These are phyloP conservation scores for Mycena olivaceomarginata DNA, from an alignment of 768 basidiomycete species.

Conservation along the genomic window DNA sequence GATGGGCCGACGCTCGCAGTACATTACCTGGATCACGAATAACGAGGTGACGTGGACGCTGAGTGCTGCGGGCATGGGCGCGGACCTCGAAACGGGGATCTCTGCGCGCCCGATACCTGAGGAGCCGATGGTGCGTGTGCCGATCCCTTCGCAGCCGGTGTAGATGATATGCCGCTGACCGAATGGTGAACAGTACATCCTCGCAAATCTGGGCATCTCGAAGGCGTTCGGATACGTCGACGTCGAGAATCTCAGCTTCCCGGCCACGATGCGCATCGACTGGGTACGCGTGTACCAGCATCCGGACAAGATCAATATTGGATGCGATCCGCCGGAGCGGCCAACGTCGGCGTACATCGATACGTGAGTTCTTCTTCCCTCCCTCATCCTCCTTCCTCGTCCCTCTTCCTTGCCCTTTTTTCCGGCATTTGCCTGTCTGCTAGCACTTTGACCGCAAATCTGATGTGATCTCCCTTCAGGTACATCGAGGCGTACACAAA, in stretches of 20 bases:
- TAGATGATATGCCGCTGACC: constrained; percentile 47
- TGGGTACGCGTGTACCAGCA: constrained; percentile 88
- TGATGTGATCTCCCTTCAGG: constrained; percentile 52
- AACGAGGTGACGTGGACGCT: constrained; percentile 75
- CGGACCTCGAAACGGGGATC: constrained; percentile 73
- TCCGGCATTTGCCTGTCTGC: too few relatives aligned
- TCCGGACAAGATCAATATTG: constrained; percentile 68
- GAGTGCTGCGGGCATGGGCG: constrained; percentile 66
- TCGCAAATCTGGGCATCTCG: constrained; percentile 84
- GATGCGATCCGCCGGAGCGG: constrained; percentile 82
- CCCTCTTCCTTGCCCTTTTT: too few relatives aligned
- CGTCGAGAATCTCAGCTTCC: constrained; percentile 71
- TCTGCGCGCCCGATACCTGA: constrained; percentile 74
- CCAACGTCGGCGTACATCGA: constrained; percentile 89
- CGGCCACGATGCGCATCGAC: constrained; percentile 83
- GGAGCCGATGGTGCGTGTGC: constrained; percentile 79
- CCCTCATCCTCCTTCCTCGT: neutral
- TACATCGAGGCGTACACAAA: constrained; percentile 81
- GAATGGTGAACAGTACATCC: constrained; percentile 70
- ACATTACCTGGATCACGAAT: constrained; percentile 84
- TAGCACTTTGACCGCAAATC: too few relatives aligned
- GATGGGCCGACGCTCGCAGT: constrained; percentile 57
- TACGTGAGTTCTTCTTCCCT: constrained; percentile 63
- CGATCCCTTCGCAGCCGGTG: neutral
- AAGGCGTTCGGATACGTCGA: constrained; percentile 82